Evolutionary conservation across 139 green algal species (phyloP).

Genomic region (Monoraphidium neglectum): DNA sequence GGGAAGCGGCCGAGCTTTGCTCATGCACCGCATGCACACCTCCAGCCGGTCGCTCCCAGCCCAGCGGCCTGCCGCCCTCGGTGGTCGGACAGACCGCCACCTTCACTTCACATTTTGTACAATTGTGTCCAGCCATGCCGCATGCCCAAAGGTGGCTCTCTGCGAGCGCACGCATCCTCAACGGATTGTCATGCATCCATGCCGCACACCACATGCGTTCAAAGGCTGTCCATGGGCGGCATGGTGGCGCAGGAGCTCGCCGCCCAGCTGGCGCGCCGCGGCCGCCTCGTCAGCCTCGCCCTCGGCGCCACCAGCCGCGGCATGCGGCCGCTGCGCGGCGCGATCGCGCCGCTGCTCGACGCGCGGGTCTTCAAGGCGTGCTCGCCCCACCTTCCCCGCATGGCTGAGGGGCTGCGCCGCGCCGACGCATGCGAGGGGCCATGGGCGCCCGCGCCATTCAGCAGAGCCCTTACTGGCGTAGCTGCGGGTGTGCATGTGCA

Average conservation of each 20-base stretch:
- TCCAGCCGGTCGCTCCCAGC: not conserved
- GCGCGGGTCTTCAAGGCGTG: constrained; percentile 8
- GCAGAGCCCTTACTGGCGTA: not conserved
- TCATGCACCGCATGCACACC: no score
- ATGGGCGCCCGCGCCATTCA: not conserved
- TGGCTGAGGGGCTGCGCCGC: not conserved
- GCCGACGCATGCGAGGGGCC: not conserved
- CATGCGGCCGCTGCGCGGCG: constrained; percentile 12
- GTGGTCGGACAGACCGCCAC: not conserved
- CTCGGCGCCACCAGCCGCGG: constrained; percentile 25
- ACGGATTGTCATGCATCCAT: not conserved
- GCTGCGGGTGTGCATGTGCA: not conserved
- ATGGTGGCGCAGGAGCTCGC: constrained; percentile 34
- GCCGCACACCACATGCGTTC: not conserved
- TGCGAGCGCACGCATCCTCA: not conserved
- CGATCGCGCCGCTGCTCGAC: constrained; percentile 12
- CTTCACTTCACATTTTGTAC: not conserved
- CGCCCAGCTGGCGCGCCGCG: constrained; percentile 9
- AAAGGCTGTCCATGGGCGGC: constrained; percentile 31
- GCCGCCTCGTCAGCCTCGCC: constrained; percentile 6
- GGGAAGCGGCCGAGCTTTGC: no score
- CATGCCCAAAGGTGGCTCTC: not conserved
- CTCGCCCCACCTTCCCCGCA: not conserved
- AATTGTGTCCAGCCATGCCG: not conserved
- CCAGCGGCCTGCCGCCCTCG: not conserved